Base-by-base conservation (phyloP, 257 asterid species). In the Handroanthus guayacan region DNA sequence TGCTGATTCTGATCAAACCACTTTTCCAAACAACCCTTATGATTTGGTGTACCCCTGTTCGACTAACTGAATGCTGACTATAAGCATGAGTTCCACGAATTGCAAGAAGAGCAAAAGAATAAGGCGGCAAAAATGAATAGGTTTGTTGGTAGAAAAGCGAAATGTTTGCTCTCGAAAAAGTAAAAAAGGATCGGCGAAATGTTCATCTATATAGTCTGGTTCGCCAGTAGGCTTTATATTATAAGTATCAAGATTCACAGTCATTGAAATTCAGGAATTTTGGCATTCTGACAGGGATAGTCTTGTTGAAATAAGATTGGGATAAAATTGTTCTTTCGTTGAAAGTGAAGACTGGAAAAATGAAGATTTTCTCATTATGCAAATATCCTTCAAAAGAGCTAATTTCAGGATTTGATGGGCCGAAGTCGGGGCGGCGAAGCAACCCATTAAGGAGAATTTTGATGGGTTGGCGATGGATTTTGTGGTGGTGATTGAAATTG, bases 291-390 rank as follows among this genome's bases (percentile, higher is more conserved):
- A 84, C 55, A 7, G 68, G 85, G 5, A 77, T 8, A 1, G 79
- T 71, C 54, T 5, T 12, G 25, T 81, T 78, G 82, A 69, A 20
- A 5, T 48, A 14, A 12, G 77, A 16, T 60, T 45, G 13, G 2
- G 76, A 43, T 38, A 50, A 18, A 44, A 75, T 3, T 9, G 67
- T 25, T 7, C 12, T 31, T 9, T 74, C 82, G 17, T 73, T 67
- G 81, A 84, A 71, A 17, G 81, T 71, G 72, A 84, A 61, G 71
- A 85, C 69, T 0, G 89, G 85, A 69, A 82, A 85, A 55, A 85
- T 47, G 44, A 73, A 85, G 2, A 86, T 68, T 52, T 75, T 2
- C 83, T 81, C 16, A 82, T 63, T 34, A 85, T 77, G 86, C 89
- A 85, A 63, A 62, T 1, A 20, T 73, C 54, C 2, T 77, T 64